Conservation (phyloP, 148 eudicot genomes). For the Amaranthus hypochondriacus region DNA sequence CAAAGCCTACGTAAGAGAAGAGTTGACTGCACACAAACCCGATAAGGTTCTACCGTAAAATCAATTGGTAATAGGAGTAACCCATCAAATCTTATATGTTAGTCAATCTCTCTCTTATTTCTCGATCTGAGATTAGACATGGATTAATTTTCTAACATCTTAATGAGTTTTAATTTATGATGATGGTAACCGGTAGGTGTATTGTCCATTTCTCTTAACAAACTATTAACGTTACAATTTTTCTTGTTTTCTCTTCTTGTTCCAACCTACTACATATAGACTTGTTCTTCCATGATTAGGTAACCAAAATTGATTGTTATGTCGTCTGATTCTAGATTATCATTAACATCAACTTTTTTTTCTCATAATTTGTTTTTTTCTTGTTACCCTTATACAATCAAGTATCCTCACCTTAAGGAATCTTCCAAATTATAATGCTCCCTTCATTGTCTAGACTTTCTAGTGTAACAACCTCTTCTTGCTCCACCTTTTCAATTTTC, state of each 20-base stretch:
- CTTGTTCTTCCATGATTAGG: background rate
- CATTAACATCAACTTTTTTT: background rate
- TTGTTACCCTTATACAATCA: background rate
- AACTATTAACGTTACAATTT: constrained; percentile 9
- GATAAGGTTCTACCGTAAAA: no score
- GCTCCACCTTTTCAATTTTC: no score
- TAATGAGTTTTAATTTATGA: background rate
- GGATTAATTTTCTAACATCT: no score
- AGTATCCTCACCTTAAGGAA: background rate
- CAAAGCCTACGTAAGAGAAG: no score
- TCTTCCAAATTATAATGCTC: background rate
- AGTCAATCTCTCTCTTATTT: no score
- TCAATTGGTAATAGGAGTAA: no score
- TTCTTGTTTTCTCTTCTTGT: constrained; percentile 5
- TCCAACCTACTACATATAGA: constrained; percentile 6
- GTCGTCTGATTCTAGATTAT: background rate
- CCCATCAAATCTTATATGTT: no score
- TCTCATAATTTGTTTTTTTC: background rate
- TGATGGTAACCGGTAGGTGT: constrained; percentile 14
- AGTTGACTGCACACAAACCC: no score
- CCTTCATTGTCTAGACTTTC: background rate
- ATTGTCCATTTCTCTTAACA: constrained; percentile 14
- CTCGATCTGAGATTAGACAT: no score
- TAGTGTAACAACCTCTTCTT: no score
- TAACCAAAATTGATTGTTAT: no score